Evolutionary conservation across 2,329 filamentous ascomycete genomes (phyloP).

Genomic region (Talaromyces amestolkiae): DNA sequence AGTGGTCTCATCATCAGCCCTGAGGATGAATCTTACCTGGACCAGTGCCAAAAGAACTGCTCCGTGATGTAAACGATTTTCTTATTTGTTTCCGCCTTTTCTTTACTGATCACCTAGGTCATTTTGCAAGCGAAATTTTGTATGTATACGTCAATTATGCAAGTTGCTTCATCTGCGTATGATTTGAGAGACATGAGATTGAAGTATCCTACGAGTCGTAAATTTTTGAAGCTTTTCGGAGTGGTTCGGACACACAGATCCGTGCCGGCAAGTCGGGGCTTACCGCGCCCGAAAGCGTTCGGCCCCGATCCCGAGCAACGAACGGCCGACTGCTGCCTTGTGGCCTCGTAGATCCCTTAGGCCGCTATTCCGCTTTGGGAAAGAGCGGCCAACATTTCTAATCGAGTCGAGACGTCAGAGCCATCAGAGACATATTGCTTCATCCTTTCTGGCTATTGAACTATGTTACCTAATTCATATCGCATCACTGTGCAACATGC

Average conservation of each 20-base stretch:
- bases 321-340: not conserved
- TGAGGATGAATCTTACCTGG: conserved; percentile 76
- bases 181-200: not conserved
- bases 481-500: conserved; percentile 4
- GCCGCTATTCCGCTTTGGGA: not conserved
- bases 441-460: not conserved
- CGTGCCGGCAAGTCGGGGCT: not conserved
- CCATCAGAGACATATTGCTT: not conserved
- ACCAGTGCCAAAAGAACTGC: conserved; percentile 54
- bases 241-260: not conserved
- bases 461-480: not conserved
- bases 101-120: not conserved
- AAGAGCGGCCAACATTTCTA: not conserved
- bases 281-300: not conserved
- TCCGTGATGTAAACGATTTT: conserved; percentile 46
- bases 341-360: not conserved
- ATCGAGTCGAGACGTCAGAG: not conserved
- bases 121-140: not conserved
- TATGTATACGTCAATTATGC: not conserved
- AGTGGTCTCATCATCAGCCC: conserved; percentile 45
- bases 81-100: not conserved
- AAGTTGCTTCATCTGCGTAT: not conserved
- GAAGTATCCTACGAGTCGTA: not conserved
- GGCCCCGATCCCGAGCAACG: not conserved
- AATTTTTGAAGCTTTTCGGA: not conserved